phyloP scores from a whole-genome alignment of 75 land plant genomes.

The Ceratopteris richardii region DNA sequence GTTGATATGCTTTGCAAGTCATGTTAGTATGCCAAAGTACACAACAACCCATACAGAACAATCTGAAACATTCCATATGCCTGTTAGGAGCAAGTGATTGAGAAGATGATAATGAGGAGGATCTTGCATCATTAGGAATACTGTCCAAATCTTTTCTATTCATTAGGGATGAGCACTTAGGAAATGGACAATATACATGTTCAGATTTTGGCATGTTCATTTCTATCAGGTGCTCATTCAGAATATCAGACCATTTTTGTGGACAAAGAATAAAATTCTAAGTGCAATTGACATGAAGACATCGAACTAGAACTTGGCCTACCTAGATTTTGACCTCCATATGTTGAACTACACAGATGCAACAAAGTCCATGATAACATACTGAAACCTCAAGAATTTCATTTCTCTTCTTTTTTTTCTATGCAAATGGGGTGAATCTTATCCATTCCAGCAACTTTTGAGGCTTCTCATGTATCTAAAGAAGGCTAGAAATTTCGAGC shows the following conservation, averaged over 20 bases:
- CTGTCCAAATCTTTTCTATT: slow-evolving; percentile 26
- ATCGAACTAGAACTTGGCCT: slow-evolving; percentile 44
- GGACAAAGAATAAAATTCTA: slow-evolving; percentile 44
- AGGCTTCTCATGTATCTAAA: neutral
- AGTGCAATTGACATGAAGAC: slow-evolving; percentile 69
- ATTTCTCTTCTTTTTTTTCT: slow-evolving; percentile 33
- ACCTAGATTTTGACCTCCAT: slow-evolving; percentile 65
- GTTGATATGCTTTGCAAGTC: slow-evolving; percentile 58
- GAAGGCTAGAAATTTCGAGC: slow-evolving; percentile 35
- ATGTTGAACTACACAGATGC: slow-evolving; percentile 76
- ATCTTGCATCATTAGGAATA: slow-evolving; percentile 21
- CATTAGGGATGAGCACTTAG: slow-evolving; percentile 85
- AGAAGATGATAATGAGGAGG: slow-evolving; percentile 10
- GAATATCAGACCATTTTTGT: slow-evolving; percentile 26
- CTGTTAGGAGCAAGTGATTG: slow-evolving; percentile 18
- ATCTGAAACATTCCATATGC: slow-evolving; percentile 53
- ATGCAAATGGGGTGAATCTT: slow-evolving; percentile 75
- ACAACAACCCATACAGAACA: slow-evolving; percentile 77
- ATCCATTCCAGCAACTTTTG: neutral
- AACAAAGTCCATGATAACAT: slow-evolving; percentile 67
- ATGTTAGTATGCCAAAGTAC: slow-evolving; percentile 74
- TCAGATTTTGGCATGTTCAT: slow-evolving; percentile 62
- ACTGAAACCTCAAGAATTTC: slow-evolving; percentile 44
- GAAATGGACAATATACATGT: slow-evolving; percentile 81
- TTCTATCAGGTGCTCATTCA: slow-evolving; percentile 53